Evolutionary conservation across 1,284 basidiomycete genomes (phyloP).

Genomic region (Ustilago bromivora): DNA sequence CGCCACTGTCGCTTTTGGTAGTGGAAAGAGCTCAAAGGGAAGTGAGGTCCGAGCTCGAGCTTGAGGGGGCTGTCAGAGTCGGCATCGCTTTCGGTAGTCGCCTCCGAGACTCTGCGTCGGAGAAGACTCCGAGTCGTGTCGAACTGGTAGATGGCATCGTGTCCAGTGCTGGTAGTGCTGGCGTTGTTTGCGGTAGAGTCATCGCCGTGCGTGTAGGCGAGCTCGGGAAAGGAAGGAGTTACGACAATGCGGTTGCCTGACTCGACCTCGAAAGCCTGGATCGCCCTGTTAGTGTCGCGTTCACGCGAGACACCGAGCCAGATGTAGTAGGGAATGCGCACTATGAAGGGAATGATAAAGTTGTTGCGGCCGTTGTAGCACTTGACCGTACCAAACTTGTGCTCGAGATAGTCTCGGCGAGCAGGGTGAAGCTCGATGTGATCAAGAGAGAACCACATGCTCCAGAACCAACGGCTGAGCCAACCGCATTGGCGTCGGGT

Average conservation of each 20-base stretch:
- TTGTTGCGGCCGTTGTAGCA: conserved; percentile 80
- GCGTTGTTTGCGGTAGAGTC: conserved; percentile 29
- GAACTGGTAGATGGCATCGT: conserved; percentile 62
- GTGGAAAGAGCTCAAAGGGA: conserved; percentile 80
- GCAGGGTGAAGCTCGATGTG: conserved; percentile 80
- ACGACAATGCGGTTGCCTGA: conserved; percentile 74
- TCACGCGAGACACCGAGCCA: conserved; percentile 81
- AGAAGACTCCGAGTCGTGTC: conserved; percentile 65
- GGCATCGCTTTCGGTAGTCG: conserved; percentile 69
- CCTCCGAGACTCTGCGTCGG: conserved; percentile 70
- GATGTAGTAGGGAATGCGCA: conserved; percentile 80
- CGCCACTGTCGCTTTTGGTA: conserved; percentile 76
- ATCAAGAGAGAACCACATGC: conserved; percentile 79
- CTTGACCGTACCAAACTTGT: conserved; percentile 79
- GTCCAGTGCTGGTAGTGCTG: conserved; percentile 63
- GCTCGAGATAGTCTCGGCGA: conserved; percentile 78
- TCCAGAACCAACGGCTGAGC: conserved; percentile 81
- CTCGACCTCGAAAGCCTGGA: conserved; percentile 79
- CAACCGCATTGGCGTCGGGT: conserved; percentile 79
- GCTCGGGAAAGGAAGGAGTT: conserved; percentile 68
- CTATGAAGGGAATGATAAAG: conserved; percentile 78
- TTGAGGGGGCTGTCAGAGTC: conserved; percentile 68
- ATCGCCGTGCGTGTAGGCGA: conserved; percentile 49
- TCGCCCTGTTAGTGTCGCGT: conserved; percentile 76
- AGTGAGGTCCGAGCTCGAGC: conserved; percentile 59